Base-by-base conservation (phyloP, 495 filamentous ascomycete genomes). In the Staphylotrichum tortipilum region DNA sequence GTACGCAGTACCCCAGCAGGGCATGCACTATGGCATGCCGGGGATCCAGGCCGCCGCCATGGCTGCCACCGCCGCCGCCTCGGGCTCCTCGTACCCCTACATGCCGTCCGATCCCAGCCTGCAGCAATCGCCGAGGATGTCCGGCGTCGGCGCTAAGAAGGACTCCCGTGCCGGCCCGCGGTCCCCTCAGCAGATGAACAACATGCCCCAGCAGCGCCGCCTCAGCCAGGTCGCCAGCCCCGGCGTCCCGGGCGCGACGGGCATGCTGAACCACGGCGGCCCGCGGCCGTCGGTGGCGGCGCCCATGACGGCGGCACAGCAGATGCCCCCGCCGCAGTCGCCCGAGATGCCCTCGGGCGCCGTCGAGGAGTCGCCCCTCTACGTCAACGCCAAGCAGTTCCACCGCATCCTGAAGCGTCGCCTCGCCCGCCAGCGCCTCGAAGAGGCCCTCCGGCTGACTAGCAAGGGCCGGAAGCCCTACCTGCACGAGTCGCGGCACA, bases 371-470 rank as follows among this genome's bases (percentile, higher is more conserved):
- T 89, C 92, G 6, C 92, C 92, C 0, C 73, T 98, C 7, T 98
- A 97, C 56, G 92, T 98, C 60, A 98, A 98, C 60, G 92, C 92
- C 3, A 98, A 98, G 67, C 92, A 98, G 62, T 98, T 98, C 58
- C 92, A 98, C 64, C 85, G 92, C 9, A 98, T 98, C 48, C 68
- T 98, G 42, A 98, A 98, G 70, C 78, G 92, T 35, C 77, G 92
- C 29, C 87, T 97, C 53, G 92, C 92, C 3, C 80, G 92, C 31
- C 92, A 98, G 65, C 88, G 86, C 65, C 68, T 98, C 38, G 92
- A 98, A 63, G 92, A 98, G 61, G 80, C 86, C 33, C 65, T 99
- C 37, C 82, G 92, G 24, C 71, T 97, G 34, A 95, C 92, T 6
- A 92, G 84, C 33, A 99, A 97, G 68, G 90, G 91, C 19, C 81